phyloP scores from a whole-genome alignment of 164 flowering plant genomes.

The Umbilicus rupestris region DNA sequence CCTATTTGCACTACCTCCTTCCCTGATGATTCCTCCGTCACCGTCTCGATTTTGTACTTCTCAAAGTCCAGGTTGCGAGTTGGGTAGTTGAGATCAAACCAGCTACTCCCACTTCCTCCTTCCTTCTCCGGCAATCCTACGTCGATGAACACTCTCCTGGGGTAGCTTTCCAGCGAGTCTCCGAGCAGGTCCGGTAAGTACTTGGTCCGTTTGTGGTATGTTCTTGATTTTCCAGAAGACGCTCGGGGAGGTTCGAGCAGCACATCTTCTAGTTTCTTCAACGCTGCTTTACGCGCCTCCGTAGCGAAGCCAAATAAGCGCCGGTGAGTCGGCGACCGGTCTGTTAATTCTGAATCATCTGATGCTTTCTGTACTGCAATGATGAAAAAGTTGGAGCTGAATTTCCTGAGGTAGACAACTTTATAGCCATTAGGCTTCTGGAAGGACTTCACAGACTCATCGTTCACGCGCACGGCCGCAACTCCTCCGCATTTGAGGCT shows the following conservation, averaged over 20 bases:
- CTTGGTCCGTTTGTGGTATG: slow-evolving; percentile 32
- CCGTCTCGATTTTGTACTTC: slow-evolving; percentile 41
- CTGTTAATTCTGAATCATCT: background rate
- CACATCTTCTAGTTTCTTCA: slow-evolving; percentile 55
- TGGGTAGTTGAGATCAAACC: slow-evolving; percentile 68
- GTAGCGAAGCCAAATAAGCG: slow-evolving; percentile 18
- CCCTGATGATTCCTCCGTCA: slow-evolving; percentile 17
- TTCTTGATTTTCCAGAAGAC: slow-evolving; percentile 25
- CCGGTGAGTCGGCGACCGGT: slow-evolving; percentile 14
- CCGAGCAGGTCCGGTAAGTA: slow-evolving; percentile 61
- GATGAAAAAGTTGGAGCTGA: slow-evolving; percentile 20
- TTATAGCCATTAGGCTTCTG: slow-evolving; percentile 33
- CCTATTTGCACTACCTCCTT: slow-evolving; percentile 16
- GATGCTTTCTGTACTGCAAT: slow-evolving; percentile 42
- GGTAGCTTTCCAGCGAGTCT: slow-evolving; percentile 49
- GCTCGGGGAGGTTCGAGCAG: slow-evolving; percentile 69
- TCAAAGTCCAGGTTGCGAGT: slow-evolving; percentile 44
- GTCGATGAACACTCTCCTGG: slow-evolving; percentile 57
- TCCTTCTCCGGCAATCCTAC: slow-evolving; percentile 26
- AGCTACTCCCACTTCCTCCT: slow-evolving; percentile 19
- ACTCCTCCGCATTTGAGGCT: slow-evolving; percentile 45
- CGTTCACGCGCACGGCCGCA: slow-evolving; percentile 24
- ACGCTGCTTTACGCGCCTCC: slow-evolving; percentile 45
- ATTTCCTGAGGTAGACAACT: slow-evolving; percentile 41
- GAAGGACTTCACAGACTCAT: slow-evolving; percentile 17